A percentile compares a stretch with the other conserved stretches of the same genome.
Conservation (phyloP, 306 rosid species). For the Echinosophora koreensis region DNA sequence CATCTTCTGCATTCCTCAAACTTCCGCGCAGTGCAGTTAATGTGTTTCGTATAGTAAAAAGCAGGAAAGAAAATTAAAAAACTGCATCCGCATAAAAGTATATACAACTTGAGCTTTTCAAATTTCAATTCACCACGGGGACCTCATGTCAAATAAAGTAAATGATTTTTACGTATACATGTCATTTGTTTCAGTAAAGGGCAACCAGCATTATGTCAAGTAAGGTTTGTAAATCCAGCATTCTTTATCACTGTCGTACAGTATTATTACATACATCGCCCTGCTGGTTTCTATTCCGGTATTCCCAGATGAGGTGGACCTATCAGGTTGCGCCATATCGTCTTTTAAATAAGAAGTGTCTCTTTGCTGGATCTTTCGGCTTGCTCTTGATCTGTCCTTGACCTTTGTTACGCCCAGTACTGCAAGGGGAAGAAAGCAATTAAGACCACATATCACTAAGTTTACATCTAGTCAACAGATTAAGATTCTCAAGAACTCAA, state of each 20-base stretch:
- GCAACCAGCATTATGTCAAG: slow-evolving; percentile 16
- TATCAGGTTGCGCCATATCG: slow-evolving; percentile 59
- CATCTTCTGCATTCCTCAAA: not conserved
- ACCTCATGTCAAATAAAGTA: not conserved
- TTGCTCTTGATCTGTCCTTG: slow-evolving; percentile 80
- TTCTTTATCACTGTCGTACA: slow-evolving; percentile 17
- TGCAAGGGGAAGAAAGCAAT: slow-evolving; percentile 44
- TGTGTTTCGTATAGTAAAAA: not conserved
- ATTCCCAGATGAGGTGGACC: slow-evolving; percentile 28
- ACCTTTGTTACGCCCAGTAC: slow-evolving; percentile 67
- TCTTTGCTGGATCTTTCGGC: slow-evolving; percentile 91
- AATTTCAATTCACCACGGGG: not conserved
- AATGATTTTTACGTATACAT: not conserved
- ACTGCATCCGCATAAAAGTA: not conserved
- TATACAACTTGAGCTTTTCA: not conserved
- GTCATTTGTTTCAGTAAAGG: not conserved
- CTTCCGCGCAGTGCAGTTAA: not conserved
- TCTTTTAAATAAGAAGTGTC: slow-evolving; percentile 72
- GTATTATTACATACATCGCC: not conserved
- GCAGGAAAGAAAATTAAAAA: not conserved
- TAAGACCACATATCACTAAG: slow-evolving; percentile 23
- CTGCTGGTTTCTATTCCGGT: slow-evolving; percentile 5
- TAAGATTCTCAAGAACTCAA: slow-evolving; percentile 25
- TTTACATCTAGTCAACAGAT: slow-evolving; percentile 2
- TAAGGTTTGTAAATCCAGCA: slow-evolving; percentile 8